Evolutionary conservation across 2,329 filamentous ascomycete genomes (phyloP).

Genomic region (Incumbomyces lentus): DNA sequence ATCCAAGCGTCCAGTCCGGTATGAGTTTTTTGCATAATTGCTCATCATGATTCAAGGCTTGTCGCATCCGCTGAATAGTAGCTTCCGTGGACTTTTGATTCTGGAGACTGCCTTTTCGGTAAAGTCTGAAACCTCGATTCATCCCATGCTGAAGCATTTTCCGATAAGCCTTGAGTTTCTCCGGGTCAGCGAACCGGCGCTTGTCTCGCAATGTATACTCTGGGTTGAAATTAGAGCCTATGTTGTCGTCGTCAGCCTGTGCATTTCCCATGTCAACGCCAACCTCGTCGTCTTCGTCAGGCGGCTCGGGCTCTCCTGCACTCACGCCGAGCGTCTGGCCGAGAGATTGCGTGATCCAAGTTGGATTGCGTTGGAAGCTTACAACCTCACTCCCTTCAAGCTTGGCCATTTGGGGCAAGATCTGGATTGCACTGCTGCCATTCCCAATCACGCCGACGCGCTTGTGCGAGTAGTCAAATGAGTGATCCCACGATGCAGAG

Average conservation of each 20-base stretch:
- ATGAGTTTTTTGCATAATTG: conserved; percentile 22
- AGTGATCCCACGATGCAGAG: conserved; percentile 23
- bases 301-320: conserved; percentile 14
- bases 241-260: conserved; percentile 8
- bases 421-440: conserved; percentile 31
- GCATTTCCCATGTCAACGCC: conserved; percentile 13
- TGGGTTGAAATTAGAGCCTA: conserved; percentile 19
- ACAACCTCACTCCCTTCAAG: conserved; percentile 19
- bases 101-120: conserved; percentile 13
- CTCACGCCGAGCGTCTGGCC: conserved; percentile 17
- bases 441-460: conserved; percentile 25
- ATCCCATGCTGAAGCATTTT: conserved; percentile 24
- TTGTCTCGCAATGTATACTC: conserved; percentile 24
- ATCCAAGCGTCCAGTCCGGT: conserved; percentile 20
- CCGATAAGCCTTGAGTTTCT: conserved; percentile 26
- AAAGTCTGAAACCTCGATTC: conserved; percentile 15
- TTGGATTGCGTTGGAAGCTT: conserved; percentile 26
- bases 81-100: conserved; percentile 13
- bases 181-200: conserved; percentile 22
- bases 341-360: conserved; percentile 25
- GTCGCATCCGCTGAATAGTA: conserved; percentile 12
- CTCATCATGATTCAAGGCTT: conserved; percentile 16
- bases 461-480: conserved; percentile 21
- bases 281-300: conserved; percentile 9
- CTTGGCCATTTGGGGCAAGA: conserved; percentile 23